Conservation (phyloP, 306 rosid genomes). For the Fagus crenata region DNA sequence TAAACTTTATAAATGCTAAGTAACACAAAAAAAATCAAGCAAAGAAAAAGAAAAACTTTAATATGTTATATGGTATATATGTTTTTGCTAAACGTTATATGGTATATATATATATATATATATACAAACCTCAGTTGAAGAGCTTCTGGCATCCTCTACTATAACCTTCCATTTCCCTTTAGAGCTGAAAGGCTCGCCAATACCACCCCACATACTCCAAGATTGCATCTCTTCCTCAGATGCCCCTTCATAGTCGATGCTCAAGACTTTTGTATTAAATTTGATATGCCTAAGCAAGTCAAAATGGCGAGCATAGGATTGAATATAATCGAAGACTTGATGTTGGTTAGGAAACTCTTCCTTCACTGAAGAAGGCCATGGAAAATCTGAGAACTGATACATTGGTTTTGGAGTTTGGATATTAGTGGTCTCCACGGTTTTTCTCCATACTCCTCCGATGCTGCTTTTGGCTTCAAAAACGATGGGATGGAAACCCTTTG, state of each 20-base stretch:
- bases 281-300: slow-evolving; percentile 45
- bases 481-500: slow-evolving; percentile 52
- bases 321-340: slow-evolving; percentile 42
- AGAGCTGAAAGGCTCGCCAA: slow-evolving; percentile 47
- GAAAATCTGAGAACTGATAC: slow-evolving; percentile 63
- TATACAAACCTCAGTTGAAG: slow-evolving; percentile 31
- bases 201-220: slow-evolving; percentile 56
- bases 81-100: no score
- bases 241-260: slow-evolving; percentile 45
- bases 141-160: slow-evolving; percentile 25
- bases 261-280: slow-evolving; percentile 44
- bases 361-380: slow-evolving; percentile 58
- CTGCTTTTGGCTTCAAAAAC: slow-evolving; percentile 49
- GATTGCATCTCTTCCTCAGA: slow-evolving; percentile 32
- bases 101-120: no score
- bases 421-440: slow-evolving; percentile 47
- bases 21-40: no score
- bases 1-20: no score
- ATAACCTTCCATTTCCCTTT: slow-evolving; percentile 51
- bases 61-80: no score
- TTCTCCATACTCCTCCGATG: slow-evolving; percentile 61
- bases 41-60: no score
- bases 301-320: slow-evolving; percentile 51
- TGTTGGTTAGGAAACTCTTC: slow-evolving; percentile 41
- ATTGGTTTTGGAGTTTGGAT: slow-evolving; percentile 52